Evolutionary conservation across 805 yeast genomes (phyloP).

Genomic region (Metschnikowia hibisci): DNA sequence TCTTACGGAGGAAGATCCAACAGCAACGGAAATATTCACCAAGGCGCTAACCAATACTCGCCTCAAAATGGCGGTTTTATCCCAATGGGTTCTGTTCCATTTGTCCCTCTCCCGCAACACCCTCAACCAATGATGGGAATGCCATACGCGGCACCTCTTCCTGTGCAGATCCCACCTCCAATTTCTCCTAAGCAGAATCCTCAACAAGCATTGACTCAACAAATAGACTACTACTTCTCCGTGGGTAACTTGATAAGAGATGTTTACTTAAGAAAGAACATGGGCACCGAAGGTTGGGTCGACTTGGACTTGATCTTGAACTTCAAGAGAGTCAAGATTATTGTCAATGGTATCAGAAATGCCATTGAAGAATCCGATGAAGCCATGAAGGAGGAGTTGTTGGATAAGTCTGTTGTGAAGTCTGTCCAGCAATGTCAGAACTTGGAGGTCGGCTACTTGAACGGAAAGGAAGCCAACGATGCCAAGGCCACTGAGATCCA

Average conservation of each 20-base stretch:
- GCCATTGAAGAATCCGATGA: slow-evolving; percentile 24
- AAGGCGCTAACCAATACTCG: slow-evolving; percentile 8
- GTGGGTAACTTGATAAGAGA: slow-evolving; percentile 85
- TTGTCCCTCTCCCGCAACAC: slow-evolving; percentile 21
- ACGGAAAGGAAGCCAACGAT: slow-evolving; percentile 24
- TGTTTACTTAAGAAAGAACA: slow-evolving; percentile 71
- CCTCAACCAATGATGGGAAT: slow-evolving; percentile 23
- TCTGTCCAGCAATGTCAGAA: slow-evolving; percentile 53
- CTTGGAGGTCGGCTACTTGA: slow-evolving; percentile 44
- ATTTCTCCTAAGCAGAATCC: slow-evolving; percentile 46
- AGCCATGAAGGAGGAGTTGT: slow-evolving; percentile 18
- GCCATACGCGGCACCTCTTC: slow-evolving; percentile 17
- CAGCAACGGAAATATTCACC: slow-evolving; percentile 20
- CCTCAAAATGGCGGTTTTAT: slow-evolving; percentile 19
- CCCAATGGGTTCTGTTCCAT: slow-evolving; percentile 18
- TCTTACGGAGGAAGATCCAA: slow-evolving; percentile 15
- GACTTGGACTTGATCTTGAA: slow-evolving; percentile 57
- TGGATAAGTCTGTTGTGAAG: slow-evolving; percentile 40
- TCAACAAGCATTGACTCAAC: slow-evolving; percentile 45
- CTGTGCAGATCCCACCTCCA: slow-evolving; percentile 41
- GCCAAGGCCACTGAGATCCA: slow-evolving; percentile 46
- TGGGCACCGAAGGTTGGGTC: slow-evolving; percentile 69
- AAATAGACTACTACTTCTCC: slow-evolving; percentile 88
- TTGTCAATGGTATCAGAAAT: slow-evolving; percentile 38
- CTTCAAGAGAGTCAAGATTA: slow-evolving; percentile 71